Percentiles rank a stretch among this genome's conserved stretches.
These are phyloP conservation scores for Butyriboletus appendiculatus DNA, from an alignment of 1,284 basidiomycete genomes.

Conservation along the genomic window DNA sequence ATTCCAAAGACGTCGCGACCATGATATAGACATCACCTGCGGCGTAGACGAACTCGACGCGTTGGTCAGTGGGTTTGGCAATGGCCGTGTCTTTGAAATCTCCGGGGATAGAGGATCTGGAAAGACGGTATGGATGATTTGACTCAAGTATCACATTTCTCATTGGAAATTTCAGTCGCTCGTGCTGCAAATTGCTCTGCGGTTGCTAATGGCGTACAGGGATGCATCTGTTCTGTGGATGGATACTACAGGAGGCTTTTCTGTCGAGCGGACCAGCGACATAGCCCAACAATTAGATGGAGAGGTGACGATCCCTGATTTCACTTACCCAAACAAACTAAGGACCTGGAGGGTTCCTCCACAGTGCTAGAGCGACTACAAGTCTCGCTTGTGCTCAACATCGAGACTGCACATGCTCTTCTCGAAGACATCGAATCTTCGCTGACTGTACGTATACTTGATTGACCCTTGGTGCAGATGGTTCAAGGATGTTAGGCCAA, in stretches of 20 bases:
- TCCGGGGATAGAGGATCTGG: slow-evolving; percentile 62
- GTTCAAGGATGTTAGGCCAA: slow-evolving; percentile 14
- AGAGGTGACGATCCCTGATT: slow-evolving; percentile 33
- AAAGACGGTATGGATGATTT: slow-evolving; percentile 57
- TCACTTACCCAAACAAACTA: slow-evolving; percentile 6
- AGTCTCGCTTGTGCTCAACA: slow-evolving; percentile 58
- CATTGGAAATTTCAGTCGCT: slow-evolving; percentile 45
- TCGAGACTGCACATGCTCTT: slow-evolving; percentile 51
- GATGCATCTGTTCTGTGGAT: slow-evolving; percentile 60
- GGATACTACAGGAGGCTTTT: slow-evolving; percentile 69
- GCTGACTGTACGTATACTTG: slow-evolving; percentile 30
- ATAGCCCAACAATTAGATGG: slow-evolving; percentile 38
- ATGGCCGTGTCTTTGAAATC: slow-evolving; percentile 58
- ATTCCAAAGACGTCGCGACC: slow-evolving; percentile 26
- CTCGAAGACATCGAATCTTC: slow-evolving; percentile 45
- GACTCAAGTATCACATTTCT: not conserved
- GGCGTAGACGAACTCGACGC: slow-evolving; percentile 52
- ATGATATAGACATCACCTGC: slow-evolving; percentile 31
- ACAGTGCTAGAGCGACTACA: slow-evolving; percentile 43
- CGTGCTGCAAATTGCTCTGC: slow-evolving; percentile 56
- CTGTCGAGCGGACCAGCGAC: slow-evolving; percentile 47
- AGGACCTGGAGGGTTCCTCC: slow-evolving; percentile 32
- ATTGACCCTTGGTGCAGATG: not conserved
- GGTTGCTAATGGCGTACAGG: slow-evolving; percentile 44
- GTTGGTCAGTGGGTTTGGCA: slow-evolving; percentile 49